phyloP scores from a whole-genome alignment of 306 rosid genomes.

The Casuarina cunninghamiana region DNA sequence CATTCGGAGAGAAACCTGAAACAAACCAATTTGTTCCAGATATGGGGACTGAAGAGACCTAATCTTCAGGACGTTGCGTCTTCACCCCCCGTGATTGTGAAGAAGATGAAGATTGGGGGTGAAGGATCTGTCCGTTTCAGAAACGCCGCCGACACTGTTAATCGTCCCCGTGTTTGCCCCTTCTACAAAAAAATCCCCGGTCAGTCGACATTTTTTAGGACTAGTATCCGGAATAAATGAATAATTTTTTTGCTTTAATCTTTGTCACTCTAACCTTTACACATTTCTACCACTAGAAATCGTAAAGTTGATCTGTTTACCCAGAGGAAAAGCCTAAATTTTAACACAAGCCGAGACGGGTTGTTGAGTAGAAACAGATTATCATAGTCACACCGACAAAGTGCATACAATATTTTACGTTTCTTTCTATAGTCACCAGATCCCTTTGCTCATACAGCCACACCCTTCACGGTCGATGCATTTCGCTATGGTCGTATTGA shows the following conservation, averaged over 20 bases:
- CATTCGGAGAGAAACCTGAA: slow-evolving; percentile 46
- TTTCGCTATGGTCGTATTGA: slow-evolving; percentile 52
- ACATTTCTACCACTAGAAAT: neutral
- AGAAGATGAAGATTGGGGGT: slow-evolving; percentile 31
- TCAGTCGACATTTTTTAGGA: slow-evolving; percentile 4
- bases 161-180: slow-evolving; percentile 44
- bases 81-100: slow-evolving; percentile 22
- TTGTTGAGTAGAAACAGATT: neutral
- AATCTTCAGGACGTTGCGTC: slow-evolving; percentile 1
- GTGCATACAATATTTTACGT: neutral
- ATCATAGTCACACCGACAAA: neutral
- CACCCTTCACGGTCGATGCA: slow-evolving; percentile 56
- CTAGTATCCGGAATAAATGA: neutral
- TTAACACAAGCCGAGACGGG: neutral
- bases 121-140: slow-evolving; percentile 31
- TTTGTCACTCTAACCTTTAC: neutral
- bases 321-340: neutral
- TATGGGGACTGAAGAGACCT: slow-evolving; percentile 45
- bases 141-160: slow-evolving; percentile 19
- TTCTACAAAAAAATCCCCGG: slow-evolving; percentile 60
- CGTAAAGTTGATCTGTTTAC: neutral
- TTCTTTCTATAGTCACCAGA: slow-evolving; percentile 12
- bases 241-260: neutral
- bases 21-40: slow-evolving; percentile 42
- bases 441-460: slow-evolving; percentile 35